phyloP scores from a whole-genome alignment of 106 monocot species.

The Dendrobium officinale region DNA sequence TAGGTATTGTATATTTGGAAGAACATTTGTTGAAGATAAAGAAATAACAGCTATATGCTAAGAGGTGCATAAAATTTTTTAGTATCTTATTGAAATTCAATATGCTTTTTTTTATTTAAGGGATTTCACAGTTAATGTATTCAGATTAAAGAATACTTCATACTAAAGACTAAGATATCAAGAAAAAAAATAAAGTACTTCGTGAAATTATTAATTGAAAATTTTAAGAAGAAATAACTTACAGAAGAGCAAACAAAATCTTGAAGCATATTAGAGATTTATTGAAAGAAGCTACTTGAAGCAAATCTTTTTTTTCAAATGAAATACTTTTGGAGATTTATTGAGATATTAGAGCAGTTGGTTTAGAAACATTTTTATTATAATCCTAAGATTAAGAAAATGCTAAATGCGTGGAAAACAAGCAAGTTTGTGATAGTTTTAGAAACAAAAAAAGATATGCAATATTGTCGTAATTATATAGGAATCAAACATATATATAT shows the following conservation, averaged over 20 bases:
- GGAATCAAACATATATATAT: no score
- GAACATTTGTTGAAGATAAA: not conserved
- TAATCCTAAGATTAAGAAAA: not conserved
- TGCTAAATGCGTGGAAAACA: not conserved
- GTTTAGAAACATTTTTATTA: not conserved
- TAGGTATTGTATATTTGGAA: no score
- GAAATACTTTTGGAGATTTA: not conserved
- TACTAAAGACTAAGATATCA: not conserved
- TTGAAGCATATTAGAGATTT: not conserved
- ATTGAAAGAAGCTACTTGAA: not conserved
- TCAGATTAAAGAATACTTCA: not conserved
- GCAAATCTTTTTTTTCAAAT: not conserved
- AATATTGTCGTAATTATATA: no score
- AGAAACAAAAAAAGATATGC: no score
- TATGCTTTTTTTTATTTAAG: no score
- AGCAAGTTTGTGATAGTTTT: no score
- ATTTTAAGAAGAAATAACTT: not conserved
- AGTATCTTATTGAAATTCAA: not conserved
- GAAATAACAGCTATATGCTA: not conserved
- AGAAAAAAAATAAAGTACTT: not conserved
- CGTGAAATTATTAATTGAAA: not conserved
- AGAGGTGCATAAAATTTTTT: not conserved
- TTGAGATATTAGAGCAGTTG: not conserved
- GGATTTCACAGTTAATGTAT: not conserved
- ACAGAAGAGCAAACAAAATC: not conserved